Conservation (phyloP, 768 basidiomycete species). For the Boletus rubroflammeus region DNA sequence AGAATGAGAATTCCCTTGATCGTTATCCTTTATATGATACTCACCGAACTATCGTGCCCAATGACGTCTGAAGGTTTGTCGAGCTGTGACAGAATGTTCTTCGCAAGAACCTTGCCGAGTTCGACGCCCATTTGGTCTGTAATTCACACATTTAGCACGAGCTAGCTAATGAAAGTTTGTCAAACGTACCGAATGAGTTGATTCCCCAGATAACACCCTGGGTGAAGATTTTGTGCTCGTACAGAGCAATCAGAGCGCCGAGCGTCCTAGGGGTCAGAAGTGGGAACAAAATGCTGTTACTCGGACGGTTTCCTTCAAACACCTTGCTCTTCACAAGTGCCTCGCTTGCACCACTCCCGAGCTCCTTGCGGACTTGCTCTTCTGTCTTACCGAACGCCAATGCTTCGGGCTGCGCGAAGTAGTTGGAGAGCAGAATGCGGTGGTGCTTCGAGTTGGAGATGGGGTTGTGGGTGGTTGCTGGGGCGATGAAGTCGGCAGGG, state of each 20-base stretch:
- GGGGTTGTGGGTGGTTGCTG: slow-evolving; percentile 87
- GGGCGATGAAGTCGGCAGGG: slow-evolving; percentile 90
- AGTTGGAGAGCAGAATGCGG: slow-evolving; percentile 95
- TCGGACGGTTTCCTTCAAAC: slow-evolving; percentile 95
- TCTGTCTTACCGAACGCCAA: slow-evolving; percentile 98
- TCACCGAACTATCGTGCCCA: slow-evolving; percentile 84
- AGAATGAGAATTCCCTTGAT: slow-evolving; percentile 3
- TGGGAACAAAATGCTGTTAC: slow-evolving; percentile 95
- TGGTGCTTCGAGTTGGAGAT: slow-evolving; percentile 87
- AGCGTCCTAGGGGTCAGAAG: slow-evolving; percentile 85
- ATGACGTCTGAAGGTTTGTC: slow-evolving; percentile 72
- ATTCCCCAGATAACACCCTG: slow-evolving; percentile 98
- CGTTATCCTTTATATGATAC: slow-evolving; percentile 6
- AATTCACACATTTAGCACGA: neutral
- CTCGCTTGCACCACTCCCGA: slow-evolving; percentile 70
- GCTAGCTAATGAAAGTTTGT: neutral
- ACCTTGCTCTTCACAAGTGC: slow-evolving; percentile 94
- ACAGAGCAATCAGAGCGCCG: slow-evolving; percentile 83
- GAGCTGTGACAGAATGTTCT: slow-evolving; percentile 90
- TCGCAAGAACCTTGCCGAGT: slow-evolving; percentile 95
- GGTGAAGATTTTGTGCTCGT: slow-evolving; percentile 99
- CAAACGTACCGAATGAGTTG: slow-evolving; percentile 86
- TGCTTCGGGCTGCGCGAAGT: slow-evolving; percentile 97
- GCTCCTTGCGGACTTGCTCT: slow-evolving; percentile 71
- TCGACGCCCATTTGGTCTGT: slow-evolving; percentile 99